Base-by-base conservation (phyloP, 192 early-diverging fungal species). In the Coemansia sp. region DNA sequence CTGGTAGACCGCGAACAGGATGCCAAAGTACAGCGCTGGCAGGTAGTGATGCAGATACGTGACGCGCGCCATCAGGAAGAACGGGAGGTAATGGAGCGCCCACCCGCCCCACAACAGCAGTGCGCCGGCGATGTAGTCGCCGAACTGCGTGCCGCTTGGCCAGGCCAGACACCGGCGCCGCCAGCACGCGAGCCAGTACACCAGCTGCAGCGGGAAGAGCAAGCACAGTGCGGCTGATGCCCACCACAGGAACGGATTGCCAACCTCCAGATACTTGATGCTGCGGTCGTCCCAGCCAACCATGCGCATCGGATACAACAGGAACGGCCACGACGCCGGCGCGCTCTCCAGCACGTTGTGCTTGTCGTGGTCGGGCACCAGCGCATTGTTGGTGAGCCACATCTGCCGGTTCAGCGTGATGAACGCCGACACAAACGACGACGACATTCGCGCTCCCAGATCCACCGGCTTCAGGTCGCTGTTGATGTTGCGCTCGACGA, bases 401-500 rank as follows among this genome's bases (percentile, higher is more conserved):
- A 92, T 92, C 43, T 86, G 87, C 45, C 87, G 83, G 68, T 92
- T 92, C 40, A 91, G 74, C 58, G 87, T 88, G 19, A 73, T 64
- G 86, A 90, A 75, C 87, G 85, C 61, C 62, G 67, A 32, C 67
- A 76, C 65, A 84, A 92, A 61, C 72, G 76, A 78, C 61, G 76
- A 73, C 47, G 67, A 68, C 76, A 85, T 91, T 81, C 88, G 93
- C n/a, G 78, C 66, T 13, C 82, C 80, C 37, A 75, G 68, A 21
- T 85, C 84, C 18, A 87, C 89, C 16, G 88, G 39, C 4, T 87
- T 87, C 65, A 97, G 79, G 61, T 80, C 83, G 9, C 85, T 77
- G 78, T 98, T 92, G 72, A 78, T 84, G 68, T 98, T 93, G 47
- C 87, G 82, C 82, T 98, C 97, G 65, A 98, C 71, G 71, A 95